Base-by-base conservation (phyloP, 2,329 filamentous ascomycete species). In the Ceratocystis colombiana region DNA sequence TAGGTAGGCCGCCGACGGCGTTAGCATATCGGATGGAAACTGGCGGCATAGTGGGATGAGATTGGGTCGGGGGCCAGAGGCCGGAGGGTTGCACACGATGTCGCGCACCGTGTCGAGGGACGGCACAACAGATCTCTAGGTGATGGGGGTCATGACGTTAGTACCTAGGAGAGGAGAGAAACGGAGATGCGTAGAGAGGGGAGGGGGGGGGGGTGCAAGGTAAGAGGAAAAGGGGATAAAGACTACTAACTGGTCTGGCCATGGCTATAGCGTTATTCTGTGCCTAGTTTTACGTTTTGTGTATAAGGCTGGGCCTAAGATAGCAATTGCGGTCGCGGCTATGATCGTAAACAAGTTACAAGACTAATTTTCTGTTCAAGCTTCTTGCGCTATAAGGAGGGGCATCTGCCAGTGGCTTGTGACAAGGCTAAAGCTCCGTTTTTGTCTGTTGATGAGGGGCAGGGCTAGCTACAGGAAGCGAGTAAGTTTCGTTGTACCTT, bases 1-100 rank as follows among this genome's bases (percentile, higher is more conserved):
- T 70, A 99, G 83, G 76, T 97, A 99, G 71, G 95, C 93, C 69
- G 89, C 84, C n/a, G 90, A 93, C 2, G 94, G 94, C 1, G 93
- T 99, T 75, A 97, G 83, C 71, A 97, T 87, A 76, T 96, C 93
- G 71, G 93, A 93, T 5, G 90, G 86, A 71, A 96, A 90, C 70
- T 92, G 89, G 30, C 88, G 86, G 76, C 87, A 91, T 53, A 96
- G 76, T 1, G 91, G 90, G 7, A 96, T 83, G 69, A 95, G 83
- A 72, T 94, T 96, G 15, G 87, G 75, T 70, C 75, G 72, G 22
- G 70, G 68, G 46, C 72, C 71, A 41, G 70, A 30, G 59, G 72
- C 66, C 62, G 70, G 72, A 20, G 76, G 73, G 65, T 73, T 76
- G 62, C 73, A 72, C 67, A 82, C 72, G 65, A 80, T 71, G 57